A percentile compares a stretch with the other conserved stretches of the same genome.
These are phyloP conservation scores for Verticillium longisporum DNA, from an alignment of 2,329 filamentous ascomycete species.

Conservation along the genomic window DNA sequence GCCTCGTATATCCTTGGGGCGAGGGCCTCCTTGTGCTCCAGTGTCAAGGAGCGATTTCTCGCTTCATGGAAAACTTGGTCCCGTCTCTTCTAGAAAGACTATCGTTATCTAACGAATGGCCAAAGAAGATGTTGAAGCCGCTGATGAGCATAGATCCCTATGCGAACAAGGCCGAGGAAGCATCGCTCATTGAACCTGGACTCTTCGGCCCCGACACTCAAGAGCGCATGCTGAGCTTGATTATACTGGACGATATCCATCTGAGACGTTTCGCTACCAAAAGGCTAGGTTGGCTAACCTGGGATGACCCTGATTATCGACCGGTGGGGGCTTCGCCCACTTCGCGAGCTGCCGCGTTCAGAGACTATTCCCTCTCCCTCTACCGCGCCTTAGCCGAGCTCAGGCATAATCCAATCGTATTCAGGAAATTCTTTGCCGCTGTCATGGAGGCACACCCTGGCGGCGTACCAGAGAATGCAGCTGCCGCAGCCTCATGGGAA, in stretches of 20 bases:
- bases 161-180: background rate
- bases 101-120: background rate
- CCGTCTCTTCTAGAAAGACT: background rate
- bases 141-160: background rate
- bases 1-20: slow-evolving; percentile 3
- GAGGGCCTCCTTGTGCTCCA: slow-evolving; percentile 5
- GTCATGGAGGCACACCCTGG: background rate
- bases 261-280: background rate
- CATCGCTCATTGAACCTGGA: background rate
- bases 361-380: background rate
- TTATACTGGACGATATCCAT: background rate
- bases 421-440: background rate
- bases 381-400: background rate
- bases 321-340: background rate
- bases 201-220: background rate
- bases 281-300: background rate
- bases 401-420: background rate
- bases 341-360: background rate
- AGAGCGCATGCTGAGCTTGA: background rate
- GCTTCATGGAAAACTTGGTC: background rate
- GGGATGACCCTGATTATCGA: background rate
- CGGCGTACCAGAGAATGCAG: background rate
- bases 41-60: slow-evolving; percentile 1
- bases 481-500: background rate
- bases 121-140: background rate